A percentile compares a stretch with the other conserved stretches of the same genome.
These are phyloP conservation scores for Alternaria rosae DNA, from an alignment of 2,329 filamentous ascomycete species.

Conservation along the genomic window DNA sequence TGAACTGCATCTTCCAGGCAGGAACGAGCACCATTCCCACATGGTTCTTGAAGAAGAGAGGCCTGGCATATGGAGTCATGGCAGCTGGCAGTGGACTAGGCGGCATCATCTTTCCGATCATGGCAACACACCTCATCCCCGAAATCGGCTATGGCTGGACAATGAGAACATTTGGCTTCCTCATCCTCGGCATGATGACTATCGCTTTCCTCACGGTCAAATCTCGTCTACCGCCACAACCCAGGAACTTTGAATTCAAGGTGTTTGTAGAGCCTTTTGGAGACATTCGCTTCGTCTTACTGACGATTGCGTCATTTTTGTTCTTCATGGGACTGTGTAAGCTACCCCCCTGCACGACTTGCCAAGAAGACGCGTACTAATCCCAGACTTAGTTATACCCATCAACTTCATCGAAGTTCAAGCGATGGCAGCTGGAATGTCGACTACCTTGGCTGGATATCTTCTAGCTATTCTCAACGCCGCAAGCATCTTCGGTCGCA, in stretches of 20 bases:
- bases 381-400: constrained; percentile 53
- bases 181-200: constrained; percentile 66
- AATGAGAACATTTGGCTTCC: constrained; percentile 64
- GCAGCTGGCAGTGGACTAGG: constrained; percentile 60
- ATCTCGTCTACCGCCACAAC: constrained; percentile 56
- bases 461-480: constrained; percentile 61
- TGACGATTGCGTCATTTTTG: constrained; percentile 60
- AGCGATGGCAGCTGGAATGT: constrained; percentile 59
- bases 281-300: constrained; percentile 55
- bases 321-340: constrained; percentile 66
- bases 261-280: constrained; percentile 44
- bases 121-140: constrained; percentile 63
- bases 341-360: not conserved
- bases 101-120: constrained; percentile 68
- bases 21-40: constrained; percentile 53
- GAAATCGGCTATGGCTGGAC: constrained; percentile 66
- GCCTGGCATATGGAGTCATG: constrained; percentile 59
- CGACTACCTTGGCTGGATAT: constrained; percentile 57
- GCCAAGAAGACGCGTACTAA: not conserved
- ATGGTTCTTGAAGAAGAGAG: constrained; percentile 60
- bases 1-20: constrained; percentile 64
- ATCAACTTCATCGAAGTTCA: constrained; percentile 57
- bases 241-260: constrained; percentile 40
- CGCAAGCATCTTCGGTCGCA: constrained; percentile 61
- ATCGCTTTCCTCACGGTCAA: constrained; percentile 63